Base-by-base conservation (phyloP, 192 early-diverging fungal species). In the Entomortierella chlamydospora region DNA sequence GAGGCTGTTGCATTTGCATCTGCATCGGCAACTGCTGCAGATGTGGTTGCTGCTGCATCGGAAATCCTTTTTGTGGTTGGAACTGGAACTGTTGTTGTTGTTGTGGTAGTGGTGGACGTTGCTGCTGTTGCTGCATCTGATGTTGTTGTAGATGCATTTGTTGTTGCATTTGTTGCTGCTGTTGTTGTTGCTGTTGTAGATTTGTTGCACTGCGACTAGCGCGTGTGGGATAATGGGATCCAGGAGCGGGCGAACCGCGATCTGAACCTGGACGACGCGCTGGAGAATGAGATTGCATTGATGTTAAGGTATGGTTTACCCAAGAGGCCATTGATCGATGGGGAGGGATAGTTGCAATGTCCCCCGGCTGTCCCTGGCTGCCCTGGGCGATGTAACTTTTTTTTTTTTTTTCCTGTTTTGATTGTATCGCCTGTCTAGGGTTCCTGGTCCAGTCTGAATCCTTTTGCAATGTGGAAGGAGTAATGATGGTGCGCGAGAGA, bases 221-320 rank as follows among this genome's bases (percentile, higher is more conserved):
- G 25, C 72, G 72, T 41, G 72, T 62, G 13, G 72, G 55, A 30
- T 67, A 64, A 17, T 73, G 62, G 18, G 55, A 39, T 34, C 64
- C 64, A 0, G 64, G 61, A 3, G 56, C 72, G 1, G 64, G 57
- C 8, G 71, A 64, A n/a, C 63, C 71, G 17, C 58, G 57, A 43
- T 61, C 63, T 12, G 45, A 47, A 11, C 45, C 45, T 4, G 45
- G 20, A 47, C 15, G 45, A 47, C 45, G 45, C 28, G 64, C 43
- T 2, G 30, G 42, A 8, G 45, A 34, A n/a, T 57, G n/a, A n/a
- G 68, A 42, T 54, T 74, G 72, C 72, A 74, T 74, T 17, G 72
- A 30, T 10, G 47, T 49, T 4, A 54, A 28, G 5, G 65, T 74
- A 51, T 67, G 72, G 25, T 67, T 74, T 39, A 61, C 72, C 57